Evolutionary conservation across 352 stramenopile species (phyloP).

Genomic region (Phytophthora pisi): DNA sequence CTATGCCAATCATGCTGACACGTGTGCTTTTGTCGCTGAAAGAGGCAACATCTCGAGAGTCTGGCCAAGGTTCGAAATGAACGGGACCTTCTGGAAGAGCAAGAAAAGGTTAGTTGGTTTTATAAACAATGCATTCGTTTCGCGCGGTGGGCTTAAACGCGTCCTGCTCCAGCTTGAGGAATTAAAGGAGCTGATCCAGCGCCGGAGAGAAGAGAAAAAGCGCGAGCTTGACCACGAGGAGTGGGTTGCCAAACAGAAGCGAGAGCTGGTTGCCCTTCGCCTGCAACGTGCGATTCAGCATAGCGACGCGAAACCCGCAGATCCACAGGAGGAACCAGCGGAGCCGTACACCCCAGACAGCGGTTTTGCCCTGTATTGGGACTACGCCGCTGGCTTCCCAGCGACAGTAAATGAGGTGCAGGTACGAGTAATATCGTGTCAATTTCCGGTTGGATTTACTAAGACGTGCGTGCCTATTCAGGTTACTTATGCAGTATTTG

Average conservation of each 20-base stretch:
- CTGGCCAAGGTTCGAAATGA: slow-evolving; percentile 59
- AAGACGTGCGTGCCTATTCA: slow-evolving; percentile 18
- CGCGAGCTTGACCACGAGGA: slow-evolving; percentile 50
- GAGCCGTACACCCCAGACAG: slow-evolving; percentile 37
- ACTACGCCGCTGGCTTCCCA: slow-evolving; percentile 44
- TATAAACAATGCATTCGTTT: background rate
- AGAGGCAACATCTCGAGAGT: slow-evolving; percentile 50
- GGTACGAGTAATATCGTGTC: slow-evolving; percentile 23
- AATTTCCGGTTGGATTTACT: slow-evolving; percentile 1
- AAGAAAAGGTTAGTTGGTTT: slow-evolving; percentile 51
- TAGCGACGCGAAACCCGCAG: slow-evolving; percentile 15
- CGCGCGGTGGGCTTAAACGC: slow-evolving; percentile 3
- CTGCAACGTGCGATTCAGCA: slow-evolving; percentile 47
- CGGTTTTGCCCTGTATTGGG: slow-evolving; percentile 55
- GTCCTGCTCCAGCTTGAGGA: slow-evolving; percentile 44
- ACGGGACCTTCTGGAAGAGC: slow-evolving; percentile 59
- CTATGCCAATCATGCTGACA: background rate
- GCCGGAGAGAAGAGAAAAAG: slow-evolving; percentile 51
- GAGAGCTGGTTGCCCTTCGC: slow-evolving; percentile 46
- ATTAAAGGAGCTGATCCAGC: slow-evolving; percentile 49
- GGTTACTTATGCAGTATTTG: slow-evolving; percentile 59
- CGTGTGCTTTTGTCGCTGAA: background rate
- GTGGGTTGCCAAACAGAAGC: slow-evolving; percentile 61
- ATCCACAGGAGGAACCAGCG: slow-evolving; percentile 5
- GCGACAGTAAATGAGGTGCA: slow-evolving; percentile 33